Evolutionary conservation across 1,284 basidiomycete species (phyloP).

Genomic region (Cutaneotrichosporon sp.): DNA sequence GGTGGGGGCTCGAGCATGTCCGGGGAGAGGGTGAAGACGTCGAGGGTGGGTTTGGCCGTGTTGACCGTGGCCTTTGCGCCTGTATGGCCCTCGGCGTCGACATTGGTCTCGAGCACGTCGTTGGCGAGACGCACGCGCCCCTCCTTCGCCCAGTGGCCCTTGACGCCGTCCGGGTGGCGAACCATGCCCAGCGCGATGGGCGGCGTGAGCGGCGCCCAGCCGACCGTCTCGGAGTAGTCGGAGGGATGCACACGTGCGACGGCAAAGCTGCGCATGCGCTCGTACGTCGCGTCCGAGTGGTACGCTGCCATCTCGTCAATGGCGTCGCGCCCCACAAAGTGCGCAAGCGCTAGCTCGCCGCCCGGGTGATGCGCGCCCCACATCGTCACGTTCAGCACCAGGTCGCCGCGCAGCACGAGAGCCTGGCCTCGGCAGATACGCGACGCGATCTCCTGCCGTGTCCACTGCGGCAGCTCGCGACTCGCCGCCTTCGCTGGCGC

Average conservation of each 20-base stretch:
- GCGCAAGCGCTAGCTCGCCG: conserved; percentile 80
- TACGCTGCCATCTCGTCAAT: conserved; percentile 92
- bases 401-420: conserved; percentile 71
- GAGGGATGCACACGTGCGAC: conserved; percentile 63
- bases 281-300: conserved; percentile 64
- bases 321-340: conserved; percentile 94
- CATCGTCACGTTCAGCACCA: conserved; percentile 70
- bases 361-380: conserved; percentile 90
- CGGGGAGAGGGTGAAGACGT: conserved; percentile 23
- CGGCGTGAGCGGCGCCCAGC: conserved; percentile 79
- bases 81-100: too few species aligned
- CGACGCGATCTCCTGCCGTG: conserved; percentile 31
- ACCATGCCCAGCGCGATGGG: conserved; percentile 84
- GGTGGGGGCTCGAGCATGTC: conserved; percentile 47
- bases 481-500: background rate
- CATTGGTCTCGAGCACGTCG: background rate
- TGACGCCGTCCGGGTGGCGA: conserved; percentile 46
- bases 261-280: conserved; percentile 65
- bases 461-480: conserved; percentile 11
- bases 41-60: background rate
- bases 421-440: conserved; percentile 67
- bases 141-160: conserved; percentile 43
- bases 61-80: background rate
- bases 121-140: conserved; percentile 31
- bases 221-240: conserved; percentile 18